phyloP scores from a whole-genome alignment of 495 filamentous ascomycete species.

The Parachaetomium inaequale region DNA sequence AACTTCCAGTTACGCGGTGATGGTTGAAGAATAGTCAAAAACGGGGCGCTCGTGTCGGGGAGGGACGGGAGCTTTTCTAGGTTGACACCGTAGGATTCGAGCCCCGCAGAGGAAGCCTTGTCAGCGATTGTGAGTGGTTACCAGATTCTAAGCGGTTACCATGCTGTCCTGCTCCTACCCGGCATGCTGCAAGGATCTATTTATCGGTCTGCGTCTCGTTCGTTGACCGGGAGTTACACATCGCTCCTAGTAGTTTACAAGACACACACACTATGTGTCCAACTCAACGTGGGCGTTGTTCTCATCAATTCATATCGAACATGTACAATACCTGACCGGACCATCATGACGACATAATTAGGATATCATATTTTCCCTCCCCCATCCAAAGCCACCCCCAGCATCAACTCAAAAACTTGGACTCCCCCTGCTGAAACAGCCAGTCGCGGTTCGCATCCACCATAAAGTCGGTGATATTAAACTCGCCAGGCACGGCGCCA shows the following conservation, averaged over 20 bases:
- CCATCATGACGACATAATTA: background rate
- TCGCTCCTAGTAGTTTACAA: no score
- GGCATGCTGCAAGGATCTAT: no score
- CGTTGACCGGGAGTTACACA: no score
- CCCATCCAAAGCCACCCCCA: background rate
- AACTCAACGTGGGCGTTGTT: no score
- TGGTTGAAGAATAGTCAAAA: background rate
- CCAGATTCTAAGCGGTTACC: background rate
- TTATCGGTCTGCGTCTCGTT: no score
- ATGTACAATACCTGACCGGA: no score
- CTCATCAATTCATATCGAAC: no score
- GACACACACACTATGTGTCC: no score
- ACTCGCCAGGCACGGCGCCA: conserved; percentile 41
- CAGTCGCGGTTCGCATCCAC: conserved; percentile 62
- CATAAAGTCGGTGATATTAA: conserved; percentile 66
- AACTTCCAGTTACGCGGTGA: background rate
- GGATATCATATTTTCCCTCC: conserved; percentile 12
- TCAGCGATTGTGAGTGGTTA: background rate
- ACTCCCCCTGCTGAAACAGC: conserved; percentile 48
- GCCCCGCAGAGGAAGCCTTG: background rate
- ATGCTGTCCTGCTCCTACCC: background rate
- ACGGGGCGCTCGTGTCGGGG: background rate
- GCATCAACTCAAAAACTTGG: conserved; percentile 27
- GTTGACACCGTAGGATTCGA: background rate
- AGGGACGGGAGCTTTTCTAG: background rate